A percentile compares a stretch with the other conserved stretches of the same genome.
Evolutionary conservation across 2,329 filamentous ascomycete species (phyloP).

Genomic region (Colletotrichum musae): DNA sequence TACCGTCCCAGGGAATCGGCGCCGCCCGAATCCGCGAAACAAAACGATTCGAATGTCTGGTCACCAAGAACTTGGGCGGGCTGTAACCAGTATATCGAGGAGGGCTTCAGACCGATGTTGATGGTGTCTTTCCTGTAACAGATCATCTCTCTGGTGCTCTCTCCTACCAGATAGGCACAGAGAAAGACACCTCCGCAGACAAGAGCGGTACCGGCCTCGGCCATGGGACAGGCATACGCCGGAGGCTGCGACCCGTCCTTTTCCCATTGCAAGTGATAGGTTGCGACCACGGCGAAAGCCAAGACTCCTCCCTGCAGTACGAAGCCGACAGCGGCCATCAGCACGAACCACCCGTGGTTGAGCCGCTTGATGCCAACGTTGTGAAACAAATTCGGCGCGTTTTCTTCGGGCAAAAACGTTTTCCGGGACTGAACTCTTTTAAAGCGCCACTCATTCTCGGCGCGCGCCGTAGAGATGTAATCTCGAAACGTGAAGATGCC

Average conservation of each 20-base stretch:
- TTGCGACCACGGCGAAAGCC: not conserved
- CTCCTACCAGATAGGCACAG: accelerated
- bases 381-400: not conserved
- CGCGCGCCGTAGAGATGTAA: no score
- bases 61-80: not conserved
- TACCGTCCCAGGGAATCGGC: accelerated
- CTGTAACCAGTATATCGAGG: not conserved
- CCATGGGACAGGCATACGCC: not conserved
- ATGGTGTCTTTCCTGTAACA: accelerated
- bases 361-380: not conserved
- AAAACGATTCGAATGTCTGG: not conserved
- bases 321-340: accelerated
- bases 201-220: not conserved
- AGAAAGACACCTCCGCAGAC: not conserved
- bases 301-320: not conserved
- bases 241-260: not conserved
- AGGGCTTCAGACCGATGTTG: accelerated
- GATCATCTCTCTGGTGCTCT: accelerated
- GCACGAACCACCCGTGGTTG: accelerated
- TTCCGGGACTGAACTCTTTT: no score
- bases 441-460: no score
- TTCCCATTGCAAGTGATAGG: not conserved
- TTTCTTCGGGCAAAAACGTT: no score
- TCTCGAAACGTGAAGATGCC: no score
- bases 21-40: accelerated